Conservation (phyloP, 164 flowering plant genomes). For the Annona cherimola region DNA sequence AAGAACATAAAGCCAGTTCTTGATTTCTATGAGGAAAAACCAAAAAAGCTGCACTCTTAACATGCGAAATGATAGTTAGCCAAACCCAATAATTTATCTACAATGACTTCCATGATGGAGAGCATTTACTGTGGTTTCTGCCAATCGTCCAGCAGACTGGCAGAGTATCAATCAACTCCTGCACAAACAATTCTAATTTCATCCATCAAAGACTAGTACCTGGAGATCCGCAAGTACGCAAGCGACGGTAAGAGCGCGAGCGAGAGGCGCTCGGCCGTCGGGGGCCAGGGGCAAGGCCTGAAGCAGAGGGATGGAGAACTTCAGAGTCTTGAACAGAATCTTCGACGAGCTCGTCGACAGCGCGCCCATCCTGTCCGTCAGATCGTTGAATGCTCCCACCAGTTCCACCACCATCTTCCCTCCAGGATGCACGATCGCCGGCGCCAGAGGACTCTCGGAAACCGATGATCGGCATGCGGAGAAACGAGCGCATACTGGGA, state of each 20-base stretch:
- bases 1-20: too few relatives aligned
- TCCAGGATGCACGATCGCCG: slow-evolving; percentile 49
- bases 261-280: slow-evolving; percentile 76
- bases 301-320: slow-evolving; percentile 78
- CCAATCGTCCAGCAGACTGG: not conserved
- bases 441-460: slow-evolving; percentile 2
- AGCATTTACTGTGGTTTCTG: not conserved
- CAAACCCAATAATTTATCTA: not conserved
- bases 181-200: not conserved
- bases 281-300: slow-evolving; percentile 49
- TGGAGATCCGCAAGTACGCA: slow-evolving; percentile 81
- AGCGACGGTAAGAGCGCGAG: slow-evolving; percentile 65
- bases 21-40: too few relatives aligned
- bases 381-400: slow-evolving; percentile 79
- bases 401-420: slow-evolving; percentile 88
- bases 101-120: not conserved
- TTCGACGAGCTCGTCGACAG: slow-evolving; percentile 56
- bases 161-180: not conserved
- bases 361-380: slow-evolving; percentile 64
- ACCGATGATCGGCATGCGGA: slow-evolving; percentile 6
- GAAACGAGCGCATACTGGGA: slow-evolving; percentile 1
- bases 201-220: slow-evolving; percentile 30
- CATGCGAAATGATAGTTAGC: not conserved
- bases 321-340: slow-evolving; percentile 71
- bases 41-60: too few relatives aligned